Evolutionary conservation across 2,329 filamentous ascomycete genomes (phyloP), one percentile per base, ranked within the genome.

Genomic region (Colletotrichum costaricense): DNA sequence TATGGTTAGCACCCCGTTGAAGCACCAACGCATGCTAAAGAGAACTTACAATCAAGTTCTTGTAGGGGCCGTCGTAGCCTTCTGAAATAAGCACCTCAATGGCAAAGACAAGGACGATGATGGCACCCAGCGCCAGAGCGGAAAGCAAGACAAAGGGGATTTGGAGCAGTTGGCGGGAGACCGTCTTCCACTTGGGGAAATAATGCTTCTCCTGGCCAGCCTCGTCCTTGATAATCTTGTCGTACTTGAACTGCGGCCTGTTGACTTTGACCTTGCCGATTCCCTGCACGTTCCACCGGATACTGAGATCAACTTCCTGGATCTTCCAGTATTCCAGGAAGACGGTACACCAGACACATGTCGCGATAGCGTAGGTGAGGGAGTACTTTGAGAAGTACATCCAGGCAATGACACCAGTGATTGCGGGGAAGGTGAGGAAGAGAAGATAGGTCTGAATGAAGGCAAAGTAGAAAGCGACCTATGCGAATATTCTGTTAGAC

Each of bases 321-420:
- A 94, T 89, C 81, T 94, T 95, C 93, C 93, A 95, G 80, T 91
- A 95, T 78, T 95, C 93, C 14, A 94, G 88, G 75, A 95, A 95
- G 4, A 94, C 85, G 8, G 92, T 90, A 76, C 92, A 92, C 90
- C 93, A 94, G 7, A 94, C 81, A 35, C 90, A 89, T 69, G 90
- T 93, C 26, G 91, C 82, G 5, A 93, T 83, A 5, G 90, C 93
- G 77, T 94, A 95, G 22, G 91, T 81, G 16, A 92, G 86, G 0
- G 93, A 95, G 82, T 93, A 95, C 33, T 90, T 88, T 11, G 93
- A 91, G 0, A 94, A 83, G 72, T 93, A 88, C 2, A 91, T 81
- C 92, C 93, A 95, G 16, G 91, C 89, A 1, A 90, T 80, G n/a
- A 92, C 81, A 1, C 93, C 94, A 33, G 93, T 91, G 2, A 86